Base-by-base conservation (phyloP, 176 grass and related monocot genomes). In the Oryza nivara region DNA sequence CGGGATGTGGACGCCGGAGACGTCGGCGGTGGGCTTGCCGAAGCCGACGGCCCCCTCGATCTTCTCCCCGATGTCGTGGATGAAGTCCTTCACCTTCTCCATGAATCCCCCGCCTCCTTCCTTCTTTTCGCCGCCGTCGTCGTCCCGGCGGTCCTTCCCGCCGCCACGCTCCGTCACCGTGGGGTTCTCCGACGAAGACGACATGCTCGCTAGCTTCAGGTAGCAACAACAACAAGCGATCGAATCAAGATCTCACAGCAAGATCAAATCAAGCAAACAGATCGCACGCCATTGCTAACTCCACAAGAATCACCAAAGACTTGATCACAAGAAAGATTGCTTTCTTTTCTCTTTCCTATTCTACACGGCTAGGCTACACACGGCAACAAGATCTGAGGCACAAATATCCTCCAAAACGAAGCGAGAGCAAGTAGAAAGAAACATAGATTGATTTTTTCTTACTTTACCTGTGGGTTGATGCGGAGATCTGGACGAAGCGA, bases 11-110 rank as follows among this genome's bases (percentile, higher is more conserved):
- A 98, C 74, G 30, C 83, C 86, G 51, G 77, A 75, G 32, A 98
- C 93, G 88, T 98, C 96, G 26, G 96, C 96, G 30, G 64, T 82
- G 1, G 96, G 96, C 91, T 98, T 98, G 43, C 93, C 96, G 70
- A 98, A 98, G 5, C 96, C 93, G n/a, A 98, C 80, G 0, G 91
- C 86, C 38, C 81, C 89, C 88, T 98, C 93, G 69, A 98, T 98
- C 86, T 98, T 95, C 80, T 98, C 91, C 0, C 96, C 91, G 69
- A 98, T 93, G 83, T 98, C 93, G 73, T 98, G 96, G 82, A 98
- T 92, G 85, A 98, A 98, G 79, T 94, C 93, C 85, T 95, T 95
- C 3, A 95, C 96, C 83, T 98, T 93, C 0, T 94, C 96, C 52
- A 95, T 80, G 85, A 98, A 98, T 0, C 89, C 92, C 41, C 83